These are phyloP conservation scores for Xanthoparmelia taractica DNA, from an alignment of 495 filamentous ascomycete species.

Conservation along the genomic window DNA sequence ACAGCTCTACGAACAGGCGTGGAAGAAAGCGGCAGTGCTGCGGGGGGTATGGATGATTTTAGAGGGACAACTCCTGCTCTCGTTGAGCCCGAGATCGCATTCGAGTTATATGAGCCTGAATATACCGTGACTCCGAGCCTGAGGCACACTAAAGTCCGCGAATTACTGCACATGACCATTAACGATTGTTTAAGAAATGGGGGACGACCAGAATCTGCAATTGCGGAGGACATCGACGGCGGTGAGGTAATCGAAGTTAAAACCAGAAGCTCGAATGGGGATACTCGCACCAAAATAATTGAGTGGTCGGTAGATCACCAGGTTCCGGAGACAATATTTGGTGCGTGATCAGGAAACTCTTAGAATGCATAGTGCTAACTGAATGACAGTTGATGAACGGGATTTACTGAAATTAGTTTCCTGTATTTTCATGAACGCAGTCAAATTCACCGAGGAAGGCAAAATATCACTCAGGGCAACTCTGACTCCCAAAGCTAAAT, in stretches of 20 bases:
- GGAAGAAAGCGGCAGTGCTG: conserved; percentile 43
- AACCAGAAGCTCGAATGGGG: conserved; percentile 51
- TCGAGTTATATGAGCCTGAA: conserved; percentile 37
- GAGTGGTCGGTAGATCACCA: conserved; percentile 58
- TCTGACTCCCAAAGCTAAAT: conserved; percentile 42
- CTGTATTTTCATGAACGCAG: conserved; percentile 67
- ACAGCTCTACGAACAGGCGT: conserved; percentile 43
- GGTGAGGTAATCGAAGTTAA: conserved; percentile 64
- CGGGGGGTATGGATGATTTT: conserved; percentile 20
- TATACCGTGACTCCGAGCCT: conserved; percentile 41
- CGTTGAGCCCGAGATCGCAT: conserved; percentile 17
- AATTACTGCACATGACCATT: conserved; percentile 59
- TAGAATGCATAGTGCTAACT: neutral
- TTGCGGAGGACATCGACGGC: conserved; percentile 48
- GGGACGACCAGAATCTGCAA: conserved; percentile 64
- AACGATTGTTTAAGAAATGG: conserved; percentile 64
- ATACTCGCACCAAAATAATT: conserved; percentile 52
- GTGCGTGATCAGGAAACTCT: conserved; percentile 25
- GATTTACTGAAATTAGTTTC: conserved; percentile 68
- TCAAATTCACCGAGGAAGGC: conserved; percentile 72
- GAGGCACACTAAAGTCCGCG: conserved; percentile 54
- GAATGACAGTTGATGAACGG: conserved; percentile 51
- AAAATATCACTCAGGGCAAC: conserved; percentile 53
- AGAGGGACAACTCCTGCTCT: conserved; percentile 5
- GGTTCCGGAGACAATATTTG: conserved; percentile 59